These are phyloP conservation scores for Hypericum androsaemum DNA, from an alignment of 345 rosid genomes.

Conservation along the genomic window DNA sequence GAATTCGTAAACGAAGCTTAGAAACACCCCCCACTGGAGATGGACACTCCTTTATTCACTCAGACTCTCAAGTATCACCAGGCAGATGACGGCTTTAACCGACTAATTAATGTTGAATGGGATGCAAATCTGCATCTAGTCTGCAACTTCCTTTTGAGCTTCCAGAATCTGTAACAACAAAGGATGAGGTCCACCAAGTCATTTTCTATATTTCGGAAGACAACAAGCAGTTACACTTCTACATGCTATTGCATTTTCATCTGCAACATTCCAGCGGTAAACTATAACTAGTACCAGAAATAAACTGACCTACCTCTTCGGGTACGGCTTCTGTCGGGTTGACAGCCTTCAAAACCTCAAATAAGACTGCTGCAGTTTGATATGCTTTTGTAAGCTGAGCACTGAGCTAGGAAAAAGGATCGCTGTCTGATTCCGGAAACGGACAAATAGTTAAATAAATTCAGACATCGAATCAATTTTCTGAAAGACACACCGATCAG, in stretches of 20 bases:
- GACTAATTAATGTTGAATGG: slow-evolving; percentile 6
- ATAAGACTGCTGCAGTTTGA: slow-evolving; percentile 4
- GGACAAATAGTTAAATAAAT: no score
- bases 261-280: no score
- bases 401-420: slow-evolving; percentile 11
- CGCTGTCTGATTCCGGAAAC: background rate
- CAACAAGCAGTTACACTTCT: background rate
- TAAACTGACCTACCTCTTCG: background rate
- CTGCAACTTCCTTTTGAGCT: slow-evolving; percentile 1
- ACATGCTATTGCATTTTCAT: background rate
- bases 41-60: no score
- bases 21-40: no score
- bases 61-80: no score
- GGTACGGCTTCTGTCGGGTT: slow-evolving; percentile 1
- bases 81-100: no score
- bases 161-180: background rate
- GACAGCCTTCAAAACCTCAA: slow-evolving; percentile 7
- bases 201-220: background rate
- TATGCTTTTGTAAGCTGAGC: slow-evolving; percentile 8
- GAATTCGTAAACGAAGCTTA: no score
- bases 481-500: slow-evolving; percentile 1
- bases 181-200: background rate
- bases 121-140: background rate
- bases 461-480: background rate
- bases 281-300: background rate